Base-by-base conservation (phyloP, 179 eudicot genomes). In the Patellifolia procumbens region DNA sequence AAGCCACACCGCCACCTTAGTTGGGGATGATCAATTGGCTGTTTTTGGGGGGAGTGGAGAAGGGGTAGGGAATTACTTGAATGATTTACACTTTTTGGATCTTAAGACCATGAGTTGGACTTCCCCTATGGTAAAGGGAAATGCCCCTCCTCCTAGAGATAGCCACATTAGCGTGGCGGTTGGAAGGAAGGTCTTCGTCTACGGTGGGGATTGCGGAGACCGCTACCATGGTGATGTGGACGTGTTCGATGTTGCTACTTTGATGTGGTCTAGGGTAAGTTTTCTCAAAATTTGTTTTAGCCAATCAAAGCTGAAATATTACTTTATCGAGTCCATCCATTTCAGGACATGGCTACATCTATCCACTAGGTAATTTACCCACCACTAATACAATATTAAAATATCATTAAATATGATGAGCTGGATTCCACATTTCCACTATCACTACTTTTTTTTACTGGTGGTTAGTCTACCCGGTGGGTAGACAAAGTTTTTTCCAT, bases 31-130 rank as follows among this genome's bases (percentile, higher is more conserved):
- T 39, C 85, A 81, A 68, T 45, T 94, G 61, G 87, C 89, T 34
- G 81, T 94, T 58, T 94, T 94, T 49, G 98, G 98, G 12, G 98
- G 98, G 1, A 94, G 98, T 83, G 97, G 97, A 16, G 97, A 92
- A 81, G 98, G 98, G 16, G 89, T 83, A 4, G 86, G 87, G 0
- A 92, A 91, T 69, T 94, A 94, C 79, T 81, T 94, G 86, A 94
- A 88, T 75, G 97, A 94, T 77, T 83, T 94, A 73, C 87, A 94
- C 75, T 69, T 94, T 72, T 81, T 94, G 63, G 92, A 94, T 76
- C 86, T 94, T 37, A 88, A 86, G 70, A 80, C 80, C 43, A 91
- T 92, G 98, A 80, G 68, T 43, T 94, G 98, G 97, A 83, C 79
- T 58, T 86, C 89, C 2, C 87, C 87, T 5, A 81, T 78, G 31